These are phyloP conservation scores for Wickerhamiella azyma DNA, from an alignment of 805 yeast species.

Conservation along the genomic window DNA sequence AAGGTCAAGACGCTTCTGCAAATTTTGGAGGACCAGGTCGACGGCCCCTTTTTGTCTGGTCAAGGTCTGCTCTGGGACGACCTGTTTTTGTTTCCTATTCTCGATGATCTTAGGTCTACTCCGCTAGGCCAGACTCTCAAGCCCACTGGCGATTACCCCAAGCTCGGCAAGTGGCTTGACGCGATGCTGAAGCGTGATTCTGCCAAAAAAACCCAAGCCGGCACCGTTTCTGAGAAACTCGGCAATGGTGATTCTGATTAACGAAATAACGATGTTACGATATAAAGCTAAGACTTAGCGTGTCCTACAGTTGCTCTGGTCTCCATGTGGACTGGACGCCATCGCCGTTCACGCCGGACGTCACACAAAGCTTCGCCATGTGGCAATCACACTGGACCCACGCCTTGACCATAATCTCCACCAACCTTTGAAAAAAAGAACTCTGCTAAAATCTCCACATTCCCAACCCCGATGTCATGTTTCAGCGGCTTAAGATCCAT, in stretches of 20 bases:
- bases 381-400: too few relatives aligned
- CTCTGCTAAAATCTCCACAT: too few relatives aligned
- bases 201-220: neutral
- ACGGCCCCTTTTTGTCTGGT: neutral
- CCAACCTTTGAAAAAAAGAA: too few relatives aligned
- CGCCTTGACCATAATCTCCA: too few relatives aligned
- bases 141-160: neutral
- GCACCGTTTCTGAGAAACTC: neutral
- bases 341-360: too few relatives aligned
- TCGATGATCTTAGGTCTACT: neutral
- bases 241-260: neutral
- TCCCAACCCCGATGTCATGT: too few relatives aligned
- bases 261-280: neutral
- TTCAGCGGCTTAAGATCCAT: too few relatives aligned
- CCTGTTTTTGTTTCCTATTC: neutral
- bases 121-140: neutral
- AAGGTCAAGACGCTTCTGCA: neutral
- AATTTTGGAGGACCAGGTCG: neutral
- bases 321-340: too few relatives aligned
- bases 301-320: too few relatives aligned
- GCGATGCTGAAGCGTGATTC: neutral
- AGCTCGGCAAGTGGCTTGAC: neutral
- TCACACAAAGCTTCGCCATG: too few relatives aligned
- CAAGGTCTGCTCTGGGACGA: neutral
- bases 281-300: too few relatives aligned